A percentile compares a stretch with the other conserved stretches of the same genome.
These are phyloP conservation scores for Ochromonas danica DNA, from an alignment of 108 stramenopile genomes.

Conservation along the genomic window DNA sequence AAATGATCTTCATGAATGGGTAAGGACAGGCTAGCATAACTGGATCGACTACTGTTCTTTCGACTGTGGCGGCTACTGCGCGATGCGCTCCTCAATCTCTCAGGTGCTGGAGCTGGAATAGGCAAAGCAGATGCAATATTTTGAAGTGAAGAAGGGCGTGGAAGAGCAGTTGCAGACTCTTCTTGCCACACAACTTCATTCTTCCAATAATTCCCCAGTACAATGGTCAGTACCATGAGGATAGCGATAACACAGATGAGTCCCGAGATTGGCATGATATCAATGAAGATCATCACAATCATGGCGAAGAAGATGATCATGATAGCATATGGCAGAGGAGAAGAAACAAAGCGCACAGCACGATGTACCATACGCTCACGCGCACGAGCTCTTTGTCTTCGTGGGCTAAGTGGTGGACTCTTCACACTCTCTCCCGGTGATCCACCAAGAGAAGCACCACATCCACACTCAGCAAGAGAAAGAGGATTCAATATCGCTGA, in stretches of 20 bases:
- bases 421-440: no score
- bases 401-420: not conserved
- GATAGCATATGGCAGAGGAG: slow-evolving; percentile 20
- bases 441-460: no score
- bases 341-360: not conserved
- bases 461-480: no score
- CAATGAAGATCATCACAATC: slow-evolving; percentile 34
- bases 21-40: no score
- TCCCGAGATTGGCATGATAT: slow-evolving; percentile 34
- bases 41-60: no score
- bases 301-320: not conserved
- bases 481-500: no score
- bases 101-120: no score
- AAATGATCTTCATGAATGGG: not conserved
- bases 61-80: no score
- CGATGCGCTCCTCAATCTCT: no score
- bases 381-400: not conserved
- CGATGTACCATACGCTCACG: not conserved
- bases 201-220: slow-evolving; percentile 24
- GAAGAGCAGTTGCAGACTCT: not conserved
- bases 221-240: slow-evolving; percentile 21
- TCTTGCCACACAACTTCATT: not conserved
- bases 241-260: slow-evolving; percentile 24
- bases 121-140: not conserved
- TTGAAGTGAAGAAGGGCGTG: not conserved